Evolutionary conservation across 768 basidiomycete species (phyloP), one percentile per base, ranked within the genome.

Genomic region (Nidularia pulvinata): DNA sequence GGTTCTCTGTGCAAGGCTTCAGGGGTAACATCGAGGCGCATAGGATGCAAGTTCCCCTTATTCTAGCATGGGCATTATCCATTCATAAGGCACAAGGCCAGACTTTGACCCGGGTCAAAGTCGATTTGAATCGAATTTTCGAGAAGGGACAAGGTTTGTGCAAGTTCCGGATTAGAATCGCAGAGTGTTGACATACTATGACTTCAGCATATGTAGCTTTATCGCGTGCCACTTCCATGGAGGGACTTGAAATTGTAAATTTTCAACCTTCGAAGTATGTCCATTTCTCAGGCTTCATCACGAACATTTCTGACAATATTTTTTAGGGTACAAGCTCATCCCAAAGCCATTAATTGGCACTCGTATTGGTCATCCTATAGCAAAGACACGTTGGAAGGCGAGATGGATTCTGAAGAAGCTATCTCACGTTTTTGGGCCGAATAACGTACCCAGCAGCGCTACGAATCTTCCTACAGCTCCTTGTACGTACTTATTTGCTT

Each of bases 31-130:
- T 77, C 42, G 88, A 91, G 64, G 87, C 85, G 6, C 69, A 62
- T 13, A 73, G 88, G 50, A 64, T 75, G 7, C 88, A 89, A 71
- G 84, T 87, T 5, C 75, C 75, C 2, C 52, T 76, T 14, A 72
- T 72, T 33, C 60, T 93, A 14, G 85, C 93, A 0, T 95, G 91
- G 92, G 91, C 91, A 0, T 71, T 93, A 67, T 86, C 85, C 11
- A 86, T 95, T 42, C 93, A 95, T 70, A 95, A 95, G 63, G 88
- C 87, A 2, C 93, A 96, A 66, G 93, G 93, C 0, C 92, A 94
- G 68, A 94, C 91, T 0, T 71, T 96, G 44, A 77, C 84, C 45
- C 76, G 89, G 47, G 89, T 94, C 55, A 90, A 88, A 57, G 86
- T 94, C 13, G 84, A 95, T 62, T 77, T 95, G 49, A 68, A 75